Base-by-base conservation (phyloP, 805 yeast species). In the Myxozyma neglecta region DNA sequence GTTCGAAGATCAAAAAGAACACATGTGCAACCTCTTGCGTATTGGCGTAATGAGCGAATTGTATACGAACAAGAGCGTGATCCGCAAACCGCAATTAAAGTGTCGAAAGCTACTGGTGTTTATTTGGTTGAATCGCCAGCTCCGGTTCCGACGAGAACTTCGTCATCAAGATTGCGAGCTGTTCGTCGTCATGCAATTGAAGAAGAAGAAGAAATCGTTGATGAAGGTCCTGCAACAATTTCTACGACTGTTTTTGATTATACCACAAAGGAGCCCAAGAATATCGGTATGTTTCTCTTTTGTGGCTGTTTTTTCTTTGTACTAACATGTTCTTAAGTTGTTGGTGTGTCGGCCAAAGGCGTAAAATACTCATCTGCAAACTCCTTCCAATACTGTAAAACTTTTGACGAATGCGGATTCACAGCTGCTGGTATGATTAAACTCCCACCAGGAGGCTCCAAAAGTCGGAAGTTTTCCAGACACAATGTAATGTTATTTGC, bases 21-120 rank as follows among this genome's bases (percentile, higher is more conserved):
- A 0, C 81, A 83, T 64, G 80, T 88, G 6, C 82, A 86, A 3
- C 93, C 96, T 0, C 75, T 90, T 65, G 92, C 90, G 1, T 88
- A 81, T 71, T 90, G 97, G 97, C 83, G 88, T 71, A 89, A 88
- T 70, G 97, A 90, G 73, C 78, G 84, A 62, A 82, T 88, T 36
- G 82, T 88, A 2, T 90, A 88, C 70, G 77, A 79, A 14, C 60
- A 70, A 35, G 73, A 65, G 5, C 56, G 64, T 32, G 61, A 56
- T 20, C 60, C 57, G 10, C 66, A 60, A 24, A 52, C 66, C 1
- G 63, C 65, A 5, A 54, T 49, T 10, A 63, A 67, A 10, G 56
- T 68, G 10, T 74, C 75, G 1, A 63, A 69, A 34, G 70, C 73
- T 35, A 65, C 64, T 40, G 73, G 72, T 14, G 64, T 73, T 14